Evolutionary conservation across 176 grass and related monocot species (phyloP), one percentile per base, ranked within the genome.

Genomic region (Dactylis glomerata): DNA sequence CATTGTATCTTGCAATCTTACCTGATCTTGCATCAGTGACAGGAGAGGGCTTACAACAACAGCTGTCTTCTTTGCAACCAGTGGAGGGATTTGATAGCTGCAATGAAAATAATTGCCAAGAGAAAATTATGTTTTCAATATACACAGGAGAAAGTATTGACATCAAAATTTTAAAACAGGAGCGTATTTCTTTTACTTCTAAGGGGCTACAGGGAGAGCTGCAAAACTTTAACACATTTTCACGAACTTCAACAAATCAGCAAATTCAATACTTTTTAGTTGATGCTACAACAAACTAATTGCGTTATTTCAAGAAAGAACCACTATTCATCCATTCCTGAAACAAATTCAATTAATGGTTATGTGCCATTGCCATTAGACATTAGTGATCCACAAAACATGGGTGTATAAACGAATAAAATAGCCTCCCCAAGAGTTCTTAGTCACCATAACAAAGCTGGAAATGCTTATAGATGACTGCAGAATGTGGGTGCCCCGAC

Each of bases 1-100:
- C 62, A 22, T 0, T 22, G 10, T 50, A 74, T 49, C 26, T 74
- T 20, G 1, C 7, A 81, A 69, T 30, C 32, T 41, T 86, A 89
- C 95, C 91, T 98, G 92, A 40, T 98, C 91, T 83, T 98, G 95
- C 89, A 98, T 98, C 79, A 95, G 79, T 64, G 95, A 95, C 58
- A 98, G 71, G 68, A 95, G 95, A 80, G 92, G 96, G 52, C 91
- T 95, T 59, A 98, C 88, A 54, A 98, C 80, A 76, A 95, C 86
- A 63, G 92, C 85, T 68, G 92, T 98, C 75, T 95, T 98, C 71
- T 90, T 86, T 34, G 85, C 84, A 77, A 93, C 75, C 13, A 98
- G 66, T 57, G 92, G 91, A 80, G 95, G 95, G 56, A 98, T 95
- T 79, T 95, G 92, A 87, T 95, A 95, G 78, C 92, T 97, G 85